Evolutionary conservation across 495 filamentous ascomycete species (phyloP), one percentile per base, ranked within the genome.

Genomic region (Penicillium soppii): DNA sequence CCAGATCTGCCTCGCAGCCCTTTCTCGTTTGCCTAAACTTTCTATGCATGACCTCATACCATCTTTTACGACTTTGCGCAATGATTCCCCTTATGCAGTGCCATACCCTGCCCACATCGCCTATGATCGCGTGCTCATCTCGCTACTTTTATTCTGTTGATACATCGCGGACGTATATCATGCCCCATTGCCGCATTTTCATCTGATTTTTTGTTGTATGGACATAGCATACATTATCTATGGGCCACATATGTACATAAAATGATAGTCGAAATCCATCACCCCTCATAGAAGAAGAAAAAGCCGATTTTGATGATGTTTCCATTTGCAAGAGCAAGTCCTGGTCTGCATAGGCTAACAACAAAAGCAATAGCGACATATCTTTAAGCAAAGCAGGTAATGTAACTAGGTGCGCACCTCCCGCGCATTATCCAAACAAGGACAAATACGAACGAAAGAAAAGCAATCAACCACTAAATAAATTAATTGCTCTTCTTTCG

Each of bases 1-100:
- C 89, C 90, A 0, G 89, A 91, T 59, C 87, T 91, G 60, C 80
- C 76, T 35, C 83, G 82, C 43, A 92, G 87, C 57, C 88, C 87
- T 7, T 90, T 90, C 58, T 79, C 75, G 9, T 81, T 82, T 53
- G 38, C 25, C 26, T 38, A 21, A 20, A 19, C 30, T 35, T 39
- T 21, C 32, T 22, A 27, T 56, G 36, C 43, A 35, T 47, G 36
- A 37, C 26, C 19, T n/a, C 35, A 36, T 13, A 37, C 27, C 30
- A 45, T 32, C 41, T 45, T 56, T 45, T 27, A 57, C 46, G 50
- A 55, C 36, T 50, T 52, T 54, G 49, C 49, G 38, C 56, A 53
- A 65, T 63, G 62, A 66, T 66, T 66, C 62, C 62, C 62, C 62
- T 58, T 62, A 52, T 47, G 62, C 62, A 57, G 44, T 56, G 52